phyloP scores from a whole-genome alignment of 495 filamentous ascomycete species.

The Penicillium cinerascens region DNA sequence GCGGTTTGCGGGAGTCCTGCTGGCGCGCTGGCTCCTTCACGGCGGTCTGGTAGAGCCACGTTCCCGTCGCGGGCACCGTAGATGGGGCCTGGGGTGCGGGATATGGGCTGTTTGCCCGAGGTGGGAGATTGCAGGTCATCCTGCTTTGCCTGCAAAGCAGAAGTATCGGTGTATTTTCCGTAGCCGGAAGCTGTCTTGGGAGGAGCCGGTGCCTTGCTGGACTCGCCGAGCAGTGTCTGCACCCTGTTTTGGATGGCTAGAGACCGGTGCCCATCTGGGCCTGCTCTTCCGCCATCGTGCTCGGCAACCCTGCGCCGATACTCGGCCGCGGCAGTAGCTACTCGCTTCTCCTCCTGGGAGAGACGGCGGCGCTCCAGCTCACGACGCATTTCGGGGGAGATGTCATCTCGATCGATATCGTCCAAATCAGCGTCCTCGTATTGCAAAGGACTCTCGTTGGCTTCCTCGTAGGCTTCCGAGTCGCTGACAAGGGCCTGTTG shows the following conservation, averaged over 20 bases:
- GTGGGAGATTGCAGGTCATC: slow-evolving; percentile 10
- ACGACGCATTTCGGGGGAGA: slow-evolving; percentile 84
- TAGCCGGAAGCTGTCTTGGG: slow-evolving; percentile 83
- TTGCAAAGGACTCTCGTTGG: slow-evolving; percentile 13
- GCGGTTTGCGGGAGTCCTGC: slow-evolving; percentile 17
- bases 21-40: slow-evolving; percentile 18
- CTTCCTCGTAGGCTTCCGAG: slow-evolving; percentile 48
- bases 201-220: slow-evolving; percentile 52
- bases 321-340: slow-evolving; percentile 87
- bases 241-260: slow-evolving; percentile 87
- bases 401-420: slow-evolving; percentile 61
- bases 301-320: slow-evolving; percentile 76
- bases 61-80: slow-evolving; percentile 17
- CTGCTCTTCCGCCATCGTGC: slow-evolving; percentile 48
- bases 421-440: slow-evolving; percentile 58
- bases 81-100: slow-evolving; percentile 18
- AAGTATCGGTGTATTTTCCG: slow-evolving; percentile 69
- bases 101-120: slow-evolving; percentile 6
- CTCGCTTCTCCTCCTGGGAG: slow-evolving; percentile 86
- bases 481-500: slow-evolving; percentile 57
- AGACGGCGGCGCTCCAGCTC: slow-evolving; percentile 84
- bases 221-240: slow-evolving; percentile 80
- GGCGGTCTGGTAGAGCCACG: slow-evolving; percentile 14
- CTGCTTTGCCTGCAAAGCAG: slow-evolving; percentile 44
- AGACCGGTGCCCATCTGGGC: slow-evolving; percentile 50